A percentile compares a stretch with the other conserved stretches of the same genome.
Conservation (phyloP, 2,329 filamentous ascomycete genomes). For the Diaporthe vexans region DNA sequence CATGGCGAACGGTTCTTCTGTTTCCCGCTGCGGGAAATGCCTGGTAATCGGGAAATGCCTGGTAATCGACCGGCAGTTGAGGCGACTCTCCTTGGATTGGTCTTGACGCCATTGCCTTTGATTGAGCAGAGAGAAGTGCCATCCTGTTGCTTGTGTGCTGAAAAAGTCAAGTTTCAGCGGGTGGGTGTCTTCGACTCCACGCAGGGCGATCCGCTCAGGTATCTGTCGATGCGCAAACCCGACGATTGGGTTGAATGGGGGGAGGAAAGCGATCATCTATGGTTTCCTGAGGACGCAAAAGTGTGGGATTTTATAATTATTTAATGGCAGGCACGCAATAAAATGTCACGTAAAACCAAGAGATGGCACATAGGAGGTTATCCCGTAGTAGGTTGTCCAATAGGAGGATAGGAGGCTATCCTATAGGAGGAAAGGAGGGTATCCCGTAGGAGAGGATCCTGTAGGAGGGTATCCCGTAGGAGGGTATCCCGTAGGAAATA, state of each 20-base stretch:
- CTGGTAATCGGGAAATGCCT: rapidly evolving
- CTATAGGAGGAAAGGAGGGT: too few species aligned
- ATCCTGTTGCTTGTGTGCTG: slow-evolving; percentile 26
- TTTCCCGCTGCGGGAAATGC: slow-evolving; percentile 2
- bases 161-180: background rate
- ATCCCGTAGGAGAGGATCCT: too few species aligned
- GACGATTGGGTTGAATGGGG: slow-evolving; percentile 28
- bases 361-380: too few species aligned
- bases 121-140: background rate
- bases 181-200: slow-evolving; percentile 11
- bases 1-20: background rate
- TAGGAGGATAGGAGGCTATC: too few species aligned
- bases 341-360: background rate
- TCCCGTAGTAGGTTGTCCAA: too few species aligned
- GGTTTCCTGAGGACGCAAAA: slow-evolving; percentile 6
- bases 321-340: background rate
- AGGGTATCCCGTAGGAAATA: too few species aligned
- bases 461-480: too few species aligned
- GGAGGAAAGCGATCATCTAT: slow-evolving; percentile 15
- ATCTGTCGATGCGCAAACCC: slow-evolving; percentile 27
- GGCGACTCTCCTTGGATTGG: slow-evolving; percentile 1
- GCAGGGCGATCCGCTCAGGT: slow-evolving; percentile 14
- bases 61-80: too few species aligned
- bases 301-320: background rate
- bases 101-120: background rate